phyloP scores from a whole-genome alignment of 768 basidiomycete species.

The Hygrocybe punicea region DNA sequence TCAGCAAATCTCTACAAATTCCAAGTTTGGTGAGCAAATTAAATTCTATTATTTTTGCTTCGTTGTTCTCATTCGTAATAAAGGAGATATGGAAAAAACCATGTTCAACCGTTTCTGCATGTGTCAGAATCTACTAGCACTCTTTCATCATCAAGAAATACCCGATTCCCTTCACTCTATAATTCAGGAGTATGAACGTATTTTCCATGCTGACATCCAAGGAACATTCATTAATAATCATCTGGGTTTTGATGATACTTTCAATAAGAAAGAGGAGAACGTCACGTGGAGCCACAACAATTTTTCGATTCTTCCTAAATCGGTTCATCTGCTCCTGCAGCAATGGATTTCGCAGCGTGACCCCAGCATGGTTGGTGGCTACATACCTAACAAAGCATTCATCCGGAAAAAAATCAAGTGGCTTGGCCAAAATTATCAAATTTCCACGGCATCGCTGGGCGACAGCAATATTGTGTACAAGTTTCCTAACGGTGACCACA shows the following conservation, averaged over 20 bases:
- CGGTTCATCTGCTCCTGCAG: not conserved
- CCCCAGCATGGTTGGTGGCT: not conserved
- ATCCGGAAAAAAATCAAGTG: not conserved
- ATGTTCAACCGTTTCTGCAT: not conserved
- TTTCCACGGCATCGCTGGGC: not conserved
- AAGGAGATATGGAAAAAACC: constrained; percentile 1
- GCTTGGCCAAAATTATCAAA: not conserved
- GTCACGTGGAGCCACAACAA: not conserved
- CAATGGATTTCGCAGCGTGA: not conserved
- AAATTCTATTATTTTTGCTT: not conserved
- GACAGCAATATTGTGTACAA: constrained; percentile 11
- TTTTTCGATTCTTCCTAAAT: not conserved
- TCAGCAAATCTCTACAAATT: constrained; percentile 33
- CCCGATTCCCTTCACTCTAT: not conserved
- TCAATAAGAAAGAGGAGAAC: not conserved
- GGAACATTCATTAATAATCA: not conserved
- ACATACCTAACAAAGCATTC: not conserved
- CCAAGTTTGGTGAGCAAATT: constrained; percentile 16
- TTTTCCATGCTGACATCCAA: not conserved
- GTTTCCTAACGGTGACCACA: not conserved
- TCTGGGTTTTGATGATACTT: not conserved
- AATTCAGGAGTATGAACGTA: not conserved
- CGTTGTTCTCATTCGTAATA: not conserved
- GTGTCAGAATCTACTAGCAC: not conserved
- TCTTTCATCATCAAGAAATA: not conserved